Percentiles rank a stretch among this genome's conserved stretches.
phyloP scores from a whole-genome alignment of 1,284 basidiomycete genomes.

The Hypsizygus ulmarius region DNA sequence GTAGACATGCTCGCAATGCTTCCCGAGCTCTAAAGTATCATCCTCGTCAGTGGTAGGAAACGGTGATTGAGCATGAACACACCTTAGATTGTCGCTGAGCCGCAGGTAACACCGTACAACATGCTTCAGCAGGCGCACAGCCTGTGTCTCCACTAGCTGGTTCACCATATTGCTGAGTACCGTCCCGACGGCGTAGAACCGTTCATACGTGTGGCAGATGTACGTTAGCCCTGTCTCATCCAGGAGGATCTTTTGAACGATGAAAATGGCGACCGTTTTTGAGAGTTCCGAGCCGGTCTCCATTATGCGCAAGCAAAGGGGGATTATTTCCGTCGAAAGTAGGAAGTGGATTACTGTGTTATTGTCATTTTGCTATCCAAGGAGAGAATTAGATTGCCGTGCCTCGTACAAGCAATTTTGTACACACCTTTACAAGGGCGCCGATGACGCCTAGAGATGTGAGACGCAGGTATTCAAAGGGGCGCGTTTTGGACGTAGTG shows the following conservation, averaged over 20 bases:
- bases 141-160: slow-evolving; percentile 95
- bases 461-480: slow-evolving; percentile 97
- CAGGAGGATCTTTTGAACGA: slow-evolving; percentile 98
- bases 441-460: slow-evolving; percentile 99
- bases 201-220: slow-evolving; percentile 99
- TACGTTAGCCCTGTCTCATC: slow-evolving; percentile 98
- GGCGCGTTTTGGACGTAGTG: slow-evolving; percentile 97
- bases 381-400: slow-evolving; percentile 7
- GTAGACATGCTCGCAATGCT: slow-evolving; percentile 94
- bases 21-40: slow-evolving; percentile 77
- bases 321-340: slow-evolving; percentile 98
- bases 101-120: slow-evolving; percentile 97
- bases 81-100: slow-evolving; percentile 95
- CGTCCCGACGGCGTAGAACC: slow-evolving; percentile 98
- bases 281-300: slow-evolving; percentile 99
- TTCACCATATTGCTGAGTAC: slow-evolving; percentile 99
- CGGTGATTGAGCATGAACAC: slow-evolving; percentile 26
- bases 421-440: slow-evolving; percentile 87
- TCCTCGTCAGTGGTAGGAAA: slow-evolving; percentile 5
- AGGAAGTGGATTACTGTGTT: slow-evolving; percentile 99
- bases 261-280: slow-evolving; percentile 99
- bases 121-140: slow-evolving; percentile 94
- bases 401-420: background rate
- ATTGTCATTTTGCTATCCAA: slow-evolving; percentile 92
- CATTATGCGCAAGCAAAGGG: slow-evolving; percentile 99